Base-by-base conservation (phyloP, 495 filamentous ascomycete species). In the Penicillium nucicola region DNA sequence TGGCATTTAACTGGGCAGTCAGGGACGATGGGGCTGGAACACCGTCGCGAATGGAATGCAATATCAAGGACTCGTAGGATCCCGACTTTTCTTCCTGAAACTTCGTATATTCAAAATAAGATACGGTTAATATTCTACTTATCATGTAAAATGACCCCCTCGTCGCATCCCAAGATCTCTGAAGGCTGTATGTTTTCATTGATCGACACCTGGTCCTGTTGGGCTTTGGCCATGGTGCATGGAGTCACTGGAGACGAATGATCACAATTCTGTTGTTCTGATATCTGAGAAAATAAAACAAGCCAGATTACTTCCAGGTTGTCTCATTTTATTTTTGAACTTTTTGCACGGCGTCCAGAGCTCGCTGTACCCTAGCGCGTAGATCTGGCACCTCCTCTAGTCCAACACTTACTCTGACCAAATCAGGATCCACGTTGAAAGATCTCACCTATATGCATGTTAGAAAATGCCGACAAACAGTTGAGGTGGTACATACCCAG, bases 381-480 rank as follows among this genome's bases (percentile, higher is more conserved):
- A 97, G 67, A 45, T 87, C 77, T 15, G 80, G 69, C 5, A 81
- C 78, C 25, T 92, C 88, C 71, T 97, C 93, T 37, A 97, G 69
- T 0, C 95, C 95, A 36, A 97, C 88, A 58, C 92, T 97, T 52
- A 97, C 80, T 52, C 93, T 79, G 6, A 98, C 76, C 30, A 98
- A 66, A 61, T 88, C 79, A 0, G 78, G 77, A 36, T 91, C 85
- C 4, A 95, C 86, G 0, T 90, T 87, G 64, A 83, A 96, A 42
- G 82, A 75, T 25, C 77, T 84, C 20, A 87, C 90, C 90, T 84
- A 41, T 2, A 6, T 25, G 17, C 9, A 52, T 28, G 10, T 28
- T 48, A 56, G 36, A 58, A 35, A 42, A 33, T 9, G 45, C 40
- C 23, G 17, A 5, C 18, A 20, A 1, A 39, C 7, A 25, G 40